These are phyloP conservation scores for Stylonectria norvegica DNA, from an alignment of 2,329 filamentous ascomycete species.

Conservation along the genomic window DNA sequence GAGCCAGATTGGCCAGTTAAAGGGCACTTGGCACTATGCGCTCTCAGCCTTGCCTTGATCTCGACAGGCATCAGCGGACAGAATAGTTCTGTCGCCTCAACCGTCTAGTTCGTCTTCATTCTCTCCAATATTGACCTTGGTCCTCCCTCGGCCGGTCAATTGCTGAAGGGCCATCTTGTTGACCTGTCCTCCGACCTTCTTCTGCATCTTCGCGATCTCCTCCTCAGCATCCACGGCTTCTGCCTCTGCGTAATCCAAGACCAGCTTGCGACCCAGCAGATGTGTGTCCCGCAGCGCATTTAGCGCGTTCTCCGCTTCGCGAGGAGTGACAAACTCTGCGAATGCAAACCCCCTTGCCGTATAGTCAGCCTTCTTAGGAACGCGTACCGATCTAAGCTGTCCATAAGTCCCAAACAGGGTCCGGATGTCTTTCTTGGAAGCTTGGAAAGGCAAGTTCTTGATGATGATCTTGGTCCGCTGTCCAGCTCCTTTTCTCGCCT, in stretches of 20 bases:
- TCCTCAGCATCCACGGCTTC: constrained; percentile 90
- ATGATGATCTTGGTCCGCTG: constrained; percentile 90
- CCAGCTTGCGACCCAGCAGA: constrained; percentile 81
- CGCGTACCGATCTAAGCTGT: constrained; percentile 83
- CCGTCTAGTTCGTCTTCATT: constrained; percentile 56
- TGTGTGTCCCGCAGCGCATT: constrained; percentile 90
- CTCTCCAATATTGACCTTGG: constrained; percentile 83
- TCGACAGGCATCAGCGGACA: constrained; percentile 1
- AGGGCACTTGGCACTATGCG: constrained; percentile 10
- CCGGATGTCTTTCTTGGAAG: constrained; percentile 86
- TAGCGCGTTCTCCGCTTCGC: constrained; percentile 87
- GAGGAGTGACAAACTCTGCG: constrained; percentile 87
- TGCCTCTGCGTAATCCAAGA: constrained; percentile 86
- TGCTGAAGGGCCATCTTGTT: constrained; percentile 89
- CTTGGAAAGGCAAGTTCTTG: constrained; percentile 97
- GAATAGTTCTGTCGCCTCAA: constrained; percentile 26
- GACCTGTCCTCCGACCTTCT: constrained; percentile 86
- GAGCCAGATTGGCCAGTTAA: constrained; percentile 16
- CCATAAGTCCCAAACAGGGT: constrained; percentile 86
- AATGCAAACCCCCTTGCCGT: constrained; percentile 92
- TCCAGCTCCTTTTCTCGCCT: constrained; percentile 72
- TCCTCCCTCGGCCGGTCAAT: constrained; percentile 77
- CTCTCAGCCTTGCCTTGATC: constrained; percentile 22
- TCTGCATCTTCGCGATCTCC: constrained; percentile 95
- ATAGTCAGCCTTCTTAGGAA: constrained; percentile 92